Conservation (phyloP, 2,329 filamentous ascomycete species). For the Cordyceps cicadae region DNA sequence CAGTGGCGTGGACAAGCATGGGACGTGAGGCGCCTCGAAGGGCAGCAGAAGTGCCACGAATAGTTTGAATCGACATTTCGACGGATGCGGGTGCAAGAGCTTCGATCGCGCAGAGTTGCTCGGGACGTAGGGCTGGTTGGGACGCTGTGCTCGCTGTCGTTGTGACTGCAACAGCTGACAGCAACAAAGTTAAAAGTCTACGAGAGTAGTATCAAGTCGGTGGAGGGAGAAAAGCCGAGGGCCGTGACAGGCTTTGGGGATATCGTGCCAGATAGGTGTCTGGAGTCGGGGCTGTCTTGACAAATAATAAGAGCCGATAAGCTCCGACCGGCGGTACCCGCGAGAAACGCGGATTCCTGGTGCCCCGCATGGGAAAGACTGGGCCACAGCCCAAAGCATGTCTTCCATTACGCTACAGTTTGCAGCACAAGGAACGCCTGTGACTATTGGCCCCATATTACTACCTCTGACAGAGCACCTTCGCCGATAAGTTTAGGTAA, state of each 20-base stretch:
- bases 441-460: slow-evolving; percentile 8
- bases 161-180: background rate
- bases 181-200: background rate
- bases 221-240: background rate
- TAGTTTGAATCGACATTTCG: slow-evolving; percentile 38
- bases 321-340: slow-evolving; percentile 19
- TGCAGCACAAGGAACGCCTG: background rate
- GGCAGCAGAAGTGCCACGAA: slow-evolving; percentile 42
- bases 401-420: slow-evolving; percentile 6
- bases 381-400: background rate
- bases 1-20: slow-evolving; percentile 16
- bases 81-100: background rate
- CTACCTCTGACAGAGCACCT: background rate
- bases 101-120: background rate
- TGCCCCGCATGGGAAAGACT: slow-evolving; percentile 8
- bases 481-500: slow-evolving; percentile 9
- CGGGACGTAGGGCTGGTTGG: background rate
- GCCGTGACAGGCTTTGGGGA: background rate
- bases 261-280: background rate
- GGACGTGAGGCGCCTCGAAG: slow-evolving; percentile 34
- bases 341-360: background rate
- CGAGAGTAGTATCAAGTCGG: background rate
- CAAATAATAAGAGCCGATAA: slow-evolving; percentile 12
- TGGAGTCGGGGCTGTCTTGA: slow-evolving; percentile 4
- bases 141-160: background rate